Percentiles rank a stretch among this genome's conserved stretches.
Conservation (phyloP, 495 filamentous ascomycete species). For the Aspergillus biplanus region DNA sequence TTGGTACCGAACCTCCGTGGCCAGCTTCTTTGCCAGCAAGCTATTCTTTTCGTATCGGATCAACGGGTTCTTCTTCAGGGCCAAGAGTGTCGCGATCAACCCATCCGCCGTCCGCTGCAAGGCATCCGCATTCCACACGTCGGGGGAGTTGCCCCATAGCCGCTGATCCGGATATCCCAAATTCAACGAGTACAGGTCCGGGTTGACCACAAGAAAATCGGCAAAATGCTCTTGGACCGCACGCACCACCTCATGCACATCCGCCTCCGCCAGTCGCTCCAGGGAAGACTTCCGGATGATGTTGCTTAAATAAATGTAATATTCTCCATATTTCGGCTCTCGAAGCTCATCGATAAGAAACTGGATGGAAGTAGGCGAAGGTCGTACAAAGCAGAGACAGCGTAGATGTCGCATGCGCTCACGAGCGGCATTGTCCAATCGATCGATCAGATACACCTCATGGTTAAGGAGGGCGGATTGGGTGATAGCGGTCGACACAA, state of each 20-base stretch:
- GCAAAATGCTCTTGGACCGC: constrained; percentile 93
- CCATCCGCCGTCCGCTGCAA: constrained; percentile 85
- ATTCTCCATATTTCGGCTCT: constrained; percentile 97
- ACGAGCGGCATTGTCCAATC: constrained; percentile 84
- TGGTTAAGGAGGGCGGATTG: constrained; percentile 96
- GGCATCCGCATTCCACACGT: constrained; percentile 87
- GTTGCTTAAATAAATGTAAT: constrained; percentile 96
- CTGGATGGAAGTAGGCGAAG: constrained; percentile 88
- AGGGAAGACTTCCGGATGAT: constrained; percentile 95
- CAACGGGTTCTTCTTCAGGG: constrained; percentile 93
- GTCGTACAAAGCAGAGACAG: constrained; percentile 90
- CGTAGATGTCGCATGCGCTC: constrained; percentile 98
- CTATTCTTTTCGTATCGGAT: constrained; percentile 96
- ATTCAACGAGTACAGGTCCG: constrained; percentile 85
- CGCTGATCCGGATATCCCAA: constrained; percentile 73
- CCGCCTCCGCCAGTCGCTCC: constrained; percentile 93
- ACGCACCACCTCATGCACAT: constrained; percentile 95
- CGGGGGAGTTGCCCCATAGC: constrained; percentile 75
- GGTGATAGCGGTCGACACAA: constrained; percentile 91
- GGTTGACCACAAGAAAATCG: constrained; percentile 93
- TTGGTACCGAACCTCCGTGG: constrained; percentile 86
- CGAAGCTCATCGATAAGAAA: constrained; percentile 93
- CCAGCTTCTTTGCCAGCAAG: constrained; percentile 85
- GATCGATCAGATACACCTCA: constrained; percentile 96
- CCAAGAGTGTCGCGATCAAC: constrained; percentile 76